A percentile compares a stretch with the other conserved stretches of the same genome.
These are phyloP conservation scores for Solanum virginianum DNA, from an alignment of 257 asterid species.

Conservation along the genomic window DNA sequence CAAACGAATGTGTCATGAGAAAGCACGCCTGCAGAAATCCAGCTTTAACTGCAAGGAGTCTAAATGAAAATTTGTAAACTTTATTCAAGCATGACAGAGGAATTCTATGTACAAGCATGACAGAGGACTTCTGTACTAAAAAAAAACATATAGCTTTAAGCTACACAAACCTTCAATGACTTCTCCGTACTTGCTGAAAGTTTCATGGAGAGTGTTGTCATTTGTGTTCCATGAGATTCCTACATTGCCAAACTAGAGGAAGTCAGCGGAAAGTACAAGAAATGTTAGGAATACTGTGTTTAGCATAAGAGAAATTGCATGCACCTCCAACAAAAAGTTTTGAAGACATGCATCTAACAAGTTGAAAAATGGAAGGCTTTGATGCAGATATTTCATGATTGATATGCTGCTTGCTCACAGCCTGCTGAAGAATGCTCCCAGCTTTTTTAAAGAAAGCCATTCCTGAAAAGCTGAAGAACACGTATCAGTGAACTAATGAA, in stretches of 20 bases:
- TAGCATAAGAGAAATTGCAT: not conserved
- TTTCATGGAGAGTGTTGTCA: slow-evolving; percentile 46
- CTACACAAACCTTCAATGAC: slow-evolving; percentile 54
- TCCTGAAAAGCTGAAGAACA: not conserved
- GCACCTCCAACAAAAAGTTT: slow-evolving; percentile 77
- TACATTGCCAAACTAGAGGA: slow-evolving; percentile 15
- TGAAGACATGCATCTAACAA: slow-evolving; percentile 77
- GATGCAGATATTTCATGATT: slow-evolving; percentile 31
- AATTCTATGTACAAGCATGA: not conserved
- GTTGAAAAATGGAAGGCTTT: slow-evolving; percentile 48
- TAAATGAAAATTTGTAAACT: not conserved
- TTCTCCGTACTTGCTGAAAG: slow-evolving; percentile 62
- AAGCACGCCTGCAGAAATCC: not conserved
- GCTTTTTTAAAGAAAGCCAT: slow-evolving; percentile 82
- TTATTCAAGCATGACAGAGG: not conserved
- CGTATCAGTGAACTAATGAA: not conserved
- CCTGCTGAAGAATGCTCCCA: slow-evolving; percentile 40
- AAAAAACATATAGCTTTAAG: not conserved
- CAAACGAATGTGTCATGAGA: not conserved
- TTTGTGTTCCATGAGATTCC: slow-evolving; percentile 60
- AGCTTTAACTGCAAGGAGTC: not conserved
- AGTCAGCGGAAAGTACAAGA: not conserved
- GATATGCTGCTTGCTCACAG: slow-evolving; percentile 22
- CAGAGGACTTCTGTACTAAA: not conserved
- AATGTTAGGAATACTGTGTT: too few relatives aligned